Evolutionary conservation across 192 early-diverging fungal genomes (phyloP), one percentile per base, ranked within the genome.

Genomic region (Fimicolochytrium jonesii): DNA sequence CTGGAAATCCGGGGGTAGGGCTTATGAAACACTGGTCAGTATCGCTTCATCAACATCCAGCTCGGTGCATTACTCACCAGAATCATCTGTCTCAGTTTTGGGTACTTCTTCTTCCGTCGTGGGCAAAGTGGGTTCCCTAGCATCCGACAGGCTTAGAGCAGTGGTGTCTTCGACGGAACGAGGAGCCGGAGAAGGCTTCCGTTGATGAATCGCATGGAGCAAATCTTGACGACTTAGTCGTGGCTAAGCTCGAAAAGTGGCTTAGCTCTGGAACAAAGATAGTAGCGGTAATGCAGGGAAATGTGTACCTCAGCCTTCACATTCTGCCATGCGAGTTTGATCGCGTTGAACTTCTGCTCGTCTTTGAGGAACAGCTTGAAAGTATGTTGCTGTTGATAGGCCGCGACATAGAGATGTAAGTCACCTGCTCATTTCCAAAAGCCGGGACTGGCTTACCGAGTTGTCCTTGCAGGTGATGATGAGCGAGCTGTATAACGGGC

Each of bases 351-450:
- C 13, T 51, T 61, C 17, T 31, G 48, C 41, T 71, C 69, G 43
- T 76, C 74, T 31, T 76, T 76, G 49, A 74, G 39, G 41, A 74
- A 66, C 7, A 63, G 59, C 48, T 74, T 74, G 47, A 74, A 74
- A 32, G 59, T 65, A 39, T 74, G 68, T 43, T 66, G 32, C 6
- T 9, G 11, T 7, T 7, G n/a, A 50, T n/a, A 15, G 18, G 30
- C 30, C 7, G 22, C 7, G 9, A 28, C 18, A 10, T 7, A 28
- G 7, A n/a, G 18, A 50, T 23, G 30, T 7, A 6, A 15, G n/a
- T 50, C 7, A 7, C 18, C 18, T 23, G 48, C 9, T 39, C 37
- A 39, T 7, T 39, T n/a, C n/a, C n/a, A n/a, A n/a, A n/a, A n/a
- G n/a, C n/a, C n/a, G n/a, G n/a, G n/a, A n/a, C n/a, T n/a, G n/a